Base-by-base conservation (phyloP, 108 stramenopile species). In the Skeletonema costatum region DNA sequence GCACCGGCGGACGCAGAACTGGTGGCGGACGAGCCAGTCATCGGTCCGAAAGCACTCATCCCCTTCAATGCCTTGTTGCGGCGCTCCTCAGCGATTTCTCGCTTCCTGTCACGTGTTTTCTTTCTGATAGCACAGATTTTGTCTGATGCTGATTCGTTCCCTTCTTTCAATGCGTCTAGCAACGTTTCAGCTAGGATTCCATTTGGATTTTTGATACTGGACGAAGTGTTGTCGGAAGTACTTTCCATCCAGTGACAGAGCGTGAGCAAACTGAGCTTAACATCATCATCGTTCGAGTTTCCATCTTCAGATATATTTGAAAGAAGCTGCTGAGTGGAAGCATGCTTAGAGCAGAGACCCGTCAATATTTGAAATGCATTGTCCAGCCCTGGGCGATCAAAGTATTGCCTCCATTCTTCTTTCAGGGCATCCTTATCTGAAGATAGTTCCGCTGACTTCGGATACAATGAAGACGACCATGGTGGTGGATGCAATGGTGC, bases 241-340 rank as follows among this genome's bases (percentile, higher is more conserved):
- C 88, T 79, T 77, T 95, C 94, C 21, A 95, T 76, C 94, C 94
- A 95, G 73, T 95, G 92, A 66, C 91, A 90, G 17, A 78, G 46
- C 21, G 74, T 82, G 19, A 92, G 60, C 35, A 95, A 74, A 14
- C 58, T 46, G n/a, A 76, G 30, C 31, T 12, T 16, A 8, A 13
- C 51, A 31, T 44, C 38, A 9, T 3, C 25, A 33, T 56, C 53
- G 9, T 29, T 56, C 9, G 53, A 7, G 7, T 25, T 25, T 56
- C 31, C n/a, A 8, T 53, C 32, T 35, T 25, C 32, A 39, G 46
- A 44, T 14, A 39, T 25, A 36, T 70, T 66, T 3, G 71, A 69
- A 9, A 85, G 38, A 30, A 72, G 35, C 17, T 73, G 60, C 78
- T 92, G 91, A 5, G 89, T 92, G 14, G 79, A 33, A 46, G 17